Evolutionary conservation across 495 filamentous ascomycete genomes (phyloP).

Genomic region (Astrothelium macrocarpum): DNA sequence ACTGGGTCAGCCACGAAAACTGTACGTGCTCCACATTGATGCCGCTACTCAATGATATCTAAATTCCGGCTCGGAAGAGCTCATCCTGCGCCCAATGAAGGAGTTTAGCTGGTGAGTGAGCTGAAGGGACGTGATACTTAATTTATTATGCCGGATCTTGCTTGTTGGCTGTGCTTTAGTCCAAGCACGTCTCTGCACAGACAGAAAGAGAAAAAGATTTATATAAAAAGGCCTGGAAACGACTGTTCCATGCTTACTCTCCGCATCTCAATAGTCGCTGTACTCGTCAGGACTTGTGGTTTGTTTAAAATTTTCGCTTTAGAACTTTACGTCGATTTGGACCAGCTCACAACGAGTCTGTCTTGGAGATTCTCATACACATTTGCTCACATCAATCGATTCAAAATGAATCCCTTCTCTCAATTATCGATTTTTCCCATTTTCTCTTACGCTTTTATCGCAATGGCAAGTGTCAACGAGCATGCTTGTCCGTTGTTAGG

Average conservation of each 20-base stretch:
- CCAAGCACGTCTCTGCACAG: too few species aligned
- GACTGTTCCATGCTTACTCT: neutral
- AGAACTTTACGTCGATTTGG: too few species aligned
- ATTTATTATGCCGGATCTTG: too few species aligned
- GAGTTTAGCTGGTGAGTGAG: neutral
- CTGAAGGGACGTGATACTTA: neutral
- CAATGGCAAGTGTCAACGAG: neutral
- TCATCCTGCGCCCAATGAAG: neutral
- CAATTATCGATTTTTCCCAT: neutral
- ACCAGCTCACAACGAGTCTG: too few species aligned
- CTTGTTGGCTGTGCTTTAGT: too few species aligned
- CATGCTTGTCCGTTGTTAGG: slow-evolving; percentile 7
- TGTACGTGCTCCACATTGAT: too few species aligned
- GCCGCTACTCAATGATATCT: too few species aligned
- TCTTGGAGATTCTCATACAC: neutral
- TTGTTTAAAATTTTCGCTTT: too few species aligned
- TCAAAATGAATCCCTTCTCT: neutral
- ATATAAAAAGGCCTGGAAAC: neutral
- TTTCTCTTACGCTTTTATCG: neutral
- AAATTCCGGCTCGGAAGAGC: neutral
- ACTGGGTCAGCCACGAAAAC: neutral
- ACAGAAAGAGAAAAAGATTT: too few species aligned
- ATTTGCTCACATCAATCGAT: neutral
- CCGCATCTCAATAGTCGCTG: neutral
- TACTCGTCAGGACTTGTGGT: neutral